Evolutionary conservation across 73 alveolate species (phyloP).

Genomic region (Stentor coeruleus): DNA sequence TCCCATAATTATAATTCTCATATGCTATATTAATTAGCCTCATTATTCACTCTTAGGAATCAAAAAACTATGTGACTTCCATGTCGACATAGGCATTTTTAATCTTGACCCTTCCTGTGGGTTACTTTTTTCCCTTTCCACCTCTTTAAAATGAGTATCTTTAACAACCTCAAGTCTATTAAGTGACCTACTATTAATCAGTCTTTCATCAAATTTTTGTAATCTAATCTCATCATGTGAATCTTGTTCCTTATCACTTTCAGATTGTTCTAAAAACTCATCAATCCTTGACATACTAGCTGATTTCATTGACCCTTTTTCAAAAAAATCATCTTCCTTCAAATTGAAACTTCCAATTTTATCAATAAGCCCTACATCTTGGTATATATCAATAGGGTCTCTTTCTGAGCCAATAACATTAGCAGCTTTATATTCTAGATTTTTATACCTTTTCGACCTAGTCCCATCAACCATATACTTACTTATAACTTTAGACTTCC

Average conservation of each 20-base stretch:
- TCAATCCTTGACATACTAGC: neutral
- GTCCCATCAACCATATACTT: neutral
- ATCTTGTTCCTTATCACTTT: neutral
- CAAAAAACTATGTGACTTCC: slow-evolving; percentile 17
- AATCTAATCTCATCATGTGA: neutral
- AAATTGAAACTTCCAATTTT: neutral
- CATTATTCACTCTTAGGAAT: too few relatives aligned
- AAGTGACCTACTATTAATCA: neutral
- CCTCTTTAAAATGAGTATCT: neutral
- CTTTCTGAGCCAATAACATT: neutral
- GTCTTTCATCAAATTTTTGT: slow-evolving; percentile 3
- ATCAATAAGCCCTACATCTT: neutral
- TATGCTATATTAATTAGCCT: too few relatives aligned
- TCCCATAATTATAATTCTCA: too few relatives aligned
- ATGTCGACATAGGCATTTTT: neutral
- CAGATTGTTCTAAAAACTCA: neutral
- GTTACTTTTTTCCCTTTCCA: slow-evolving; percentile 5
- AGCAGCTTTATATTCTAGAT: neutral
- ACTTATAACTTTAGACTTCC: neutral
- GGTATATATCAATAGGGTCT: neutral
- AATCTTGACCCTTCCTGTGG: slow-evolving; percentile 5
- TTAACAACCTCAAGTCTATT: neutral
- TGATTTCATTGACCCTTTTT: neutral
- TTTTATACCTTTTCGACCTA: neutral
- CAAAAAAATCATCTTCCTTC: neutral